Base-by-base conservation (phyloP, 257 asterid species). In the Solanum paucissectum region DNA sequence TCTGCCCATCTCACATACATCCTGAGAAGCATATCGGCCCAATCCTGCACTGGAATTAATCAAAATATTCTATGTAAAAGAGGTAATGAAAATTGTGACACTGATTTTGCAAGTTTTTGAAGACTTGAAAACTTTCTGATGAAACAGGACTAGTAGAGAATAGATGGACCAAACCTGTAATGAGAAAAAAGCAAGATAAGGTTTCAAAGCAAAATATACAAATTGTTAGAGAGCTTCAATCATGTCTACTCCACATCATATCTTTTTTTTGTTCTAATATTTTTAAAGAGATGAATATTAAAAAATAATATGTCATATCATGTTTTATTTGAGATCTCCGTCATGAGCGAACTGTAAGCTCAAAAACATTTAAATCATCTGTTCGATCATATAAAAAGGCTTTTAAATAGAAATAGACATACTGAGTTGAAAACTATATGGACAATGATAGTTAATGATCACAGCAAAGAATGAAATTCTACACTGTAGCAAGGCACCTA, bases 11-110 rank as follows among this genome's bases (percentile, higher is more conserved):
- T 94, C 87, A 92, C 86, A 37, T 96, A 97, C 99, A 97, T 96
- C 93, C 99, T 96, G 86, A 97, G 98, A 93, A 97, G 99, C 99
- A 97, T 97, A 89, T 96, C 98, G 87, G 99, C 99, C 99, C 99
- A 97, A 89, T 97, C 99, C 99, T 97, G 98, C 95, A 95, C 98
- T 94, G 98, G 93, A 90, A 84, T 94, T 90, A 89, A 94, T 95
- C 95, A 95, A 93, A 86, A 72, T 90, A 88, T 90, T 94, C 91
- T 82, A 82, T 82, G 86, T 46, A 81, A 81, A 81, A 81, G 66
- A 44, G 66, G 69, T 29, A 82, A 49, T 16, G 44, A 82, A 49
- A 49, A 82, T 20, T 82, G 85, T 82, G 66, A 32, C 12, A 46
- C 29, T 46, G 44, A 82, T 82, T 46, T 44, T 5, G 40, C 40